Evolutionary conservation across 2,329 filamentous ascomycete genomes (phyloP), one percentile per base, ranked within the genome.

Genomic region (Coleophoma eucalyptorum): DNA sequence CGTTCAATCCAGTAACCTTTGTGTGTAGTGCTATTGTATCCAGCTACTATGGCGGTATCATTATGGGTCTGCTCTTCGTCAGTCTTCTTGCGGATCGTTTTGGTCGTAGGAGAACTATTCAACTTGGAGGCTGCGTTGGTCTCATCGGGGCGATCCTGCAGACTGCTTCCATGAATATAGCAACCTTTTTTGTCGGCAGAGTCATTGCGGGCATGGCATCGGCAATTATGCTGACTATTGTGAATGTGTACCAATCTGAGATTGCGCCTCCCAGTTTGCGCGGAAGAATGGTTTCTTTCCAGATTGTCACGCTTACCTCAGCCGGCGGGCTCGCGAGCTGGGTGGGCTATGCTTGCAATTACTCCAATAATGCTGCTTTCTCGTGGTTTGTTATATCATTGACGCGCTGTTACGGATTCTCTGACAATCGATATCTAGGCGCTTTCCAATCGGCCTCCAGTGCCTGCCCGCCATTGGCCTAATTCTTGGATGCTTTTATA

Each of bases 31-130:
- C 73, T 5, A 74, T 76, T 35, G 72, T 73, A 3, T 69, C 71
- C 8, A 73, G 74, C 6, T 71, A 66, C 38, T 67, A 71, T 16
- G 77, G 80, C 15, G 48, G 48, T 45, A 82, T 79, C 64, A 78
- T 79, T 50, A 50, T 71, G 46, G 74, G 74, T 50, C 72, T 72
- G 33, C 54, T 75, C 21, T 52, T 70, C 48, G 70, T 68, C 32
- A 64, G 72, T 31, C 65, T 69, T 55, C 65, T 79, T 37, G 78
- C 78, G 8, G 78, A 60, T 55, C 67, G 72, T n/a, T 72, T 83
- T 19, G 80, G 79, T 26, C 72, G 80, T 18, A 74, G 74, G 57
- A 70, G 70, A 21, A 78, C 78, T 21, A 81, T 82, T 53, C 72
- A 81, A 45, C 60, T 75, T 19, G 80, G 80, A 31, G 74, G 75